Base-by-base conservation (phyloP, 495 filamentous ascomycete species). In the Podospora pseudoanserina region DNA sequence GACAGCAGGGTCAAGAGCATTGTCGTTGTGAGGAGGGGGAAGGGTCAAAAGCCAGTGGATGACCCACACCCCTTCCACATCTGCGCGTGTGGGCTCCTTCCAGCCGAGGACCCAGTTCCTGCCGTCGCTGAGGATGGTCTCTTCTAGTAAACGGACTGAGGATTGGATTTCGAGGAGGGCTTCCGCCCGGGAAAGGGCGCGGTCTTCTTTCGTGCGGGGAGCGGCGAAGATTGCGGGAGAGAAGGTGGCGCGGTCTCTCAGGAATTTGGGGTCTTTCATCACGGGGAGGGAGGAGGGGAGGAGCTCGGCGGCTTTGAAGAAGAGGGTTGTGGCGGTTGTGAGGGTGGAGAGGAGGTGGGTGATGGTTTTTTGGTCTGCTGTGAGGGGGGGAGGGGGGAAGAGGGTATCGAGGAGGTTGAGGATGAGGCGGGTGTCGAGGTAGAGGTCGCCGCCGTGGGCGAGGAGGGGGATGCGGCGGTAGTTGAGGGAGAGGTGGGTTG, bases 381-480 rank as follows among this genome's bases (percentile, higher is more conserved):
- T 6, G 9, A 73, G 68, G 16, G 63, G 60, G 18, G 34, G 58
- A 5, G 55, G 54, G 60, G 23, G 64, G 19, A 32, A 68, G 26
- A 30, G 63, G 62, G 56, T 57, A 34, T 30, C 63, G 65, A 91
- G 84, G 67, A 85, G 86, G 0, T 68, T 69, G 26, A 91, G 69
- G 64, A 91, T 90, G 23, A 90, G 80, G 20, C 82, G 82, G 4
- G 86, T 85, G 76, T 89, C 86, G 68, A 82, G 80, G 78, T 86
- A 87, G 64, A 88, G 73, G 65, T 84, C 79, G 5, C 82, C 79
- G 39, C 86, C 86, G 65, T 87, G 85, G 32, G 85, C 72, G 60
- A 90, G 71, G 62, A 91, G 67, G 3, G 90, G 90, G 63, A 91
- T 90, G 60, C 89, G 87, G 0, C 88, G 84, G 79, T 91, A 88